Evolutionary conservation across 2,329 filamentous ascomycete genomes (phyloP), one percentile per base, ranked within the genome.

Genomic region (Alternaria sp.): DNA sequence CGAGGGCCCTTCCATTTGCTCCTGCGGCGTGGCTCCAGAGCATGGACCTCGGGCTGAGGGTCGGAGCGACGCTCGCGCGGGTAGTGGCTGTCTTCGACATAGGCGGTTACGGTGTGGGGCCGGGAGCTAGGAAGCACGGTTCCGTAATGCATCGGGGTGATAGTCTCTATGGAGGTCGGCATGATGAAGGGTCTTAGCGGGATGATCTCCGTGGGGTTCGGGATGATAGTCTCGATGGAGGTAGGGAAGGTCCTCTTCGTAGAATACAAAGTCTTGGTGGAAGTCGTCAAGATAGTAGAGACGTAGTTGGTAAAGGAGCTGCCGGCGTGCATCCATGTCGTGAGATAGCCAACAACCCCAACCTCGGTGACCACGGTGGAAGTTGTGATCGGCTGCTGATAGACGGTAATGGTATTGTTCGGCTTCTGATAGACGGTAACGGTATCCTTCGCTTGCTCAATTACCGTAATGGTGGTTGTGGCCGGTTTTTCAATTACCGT

Each of bases 11-110:
- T 60, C 52, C 57, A 57, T 36, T 59, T 53, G 9, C 11, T 30
- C 25, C 54, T 52, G 10, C n/a, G 17, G 58, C 67, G 60, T 15
- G 61, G 54, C 44, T 65, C 32, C 12, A 69, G 28, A 10, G 26
- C 3, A 25, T 47, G 36, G 26, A 15, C 10, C 4, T 49, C 11
- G 7, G 43, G 11, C 49, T 25, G 52, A 23, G 11, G 32, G 40
- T 57, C 40, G 43, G 19, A 43, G 6, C 28, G 28, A 28, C 13
- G 51, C 25, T 50, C 26, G 17, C 6, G 8, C 17, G n/a, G 19
- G 21, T 15, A 19, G 28, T 11, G 30, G 21, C 47, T 23, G 28
- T 36, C 6, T 17, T 47, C 49, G 15, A 21, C 19, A 19, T 30
- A 25, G 23, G 46, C 7, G 19, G 28, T 57, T 5, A 52, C 49